A percentile compares a stretch with the other conserved stretches of the same genome.
phyloP scores from a whole-genome alignment of 352 stramenopile genomes.

The Globisporangium viniferum region DNA sequence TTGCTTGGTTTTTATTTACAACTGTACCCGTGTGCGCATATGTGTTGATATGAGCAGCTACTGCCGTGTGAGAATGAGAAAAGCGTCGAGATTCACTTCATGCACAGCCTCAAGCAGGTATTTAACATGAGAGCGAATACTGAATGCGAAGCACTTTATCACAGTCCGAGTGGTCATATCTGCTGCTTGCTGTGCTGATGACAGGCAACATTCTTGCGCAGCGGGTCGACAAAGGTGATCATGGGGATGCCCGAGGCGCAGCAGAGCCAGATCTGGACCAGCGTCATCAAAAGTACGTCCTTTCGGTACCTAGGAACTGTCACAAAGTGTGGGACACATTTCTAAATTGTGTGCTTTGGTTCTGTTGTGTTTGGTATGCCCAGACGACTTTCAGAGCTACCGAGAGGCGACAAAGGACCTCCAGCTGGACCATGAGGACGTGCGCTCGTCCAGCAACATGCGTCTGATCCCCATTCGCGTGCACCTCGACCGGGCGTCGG shows the following conservation, averaged over 20 bases:
- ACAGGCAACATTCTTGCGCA: constrained; percentile 60
- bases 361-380: background rate
- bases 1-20: no score
- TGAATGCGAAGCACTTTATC: background rate
- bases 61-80: constrained; percentile 75
- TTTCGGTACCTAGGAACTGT: no score
- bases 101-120: constrained; percentile 83
- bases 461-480: constrained; percentile 63
- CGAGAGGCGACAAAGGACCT: constrained; percentile 44
- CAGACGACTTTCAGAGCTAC: constrained; percentile 57
- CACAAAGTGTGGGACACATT: no score
- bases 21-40: no score
- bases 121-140: background rate
- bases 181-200: background rate
- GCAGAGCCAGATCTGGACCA: constrained; percentile 81
- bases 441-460: constrained; percentile 26
- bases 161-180: background rate
- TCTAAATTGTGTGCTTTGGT: background rate
- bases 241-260: constrained; percentile 78
- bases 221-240: constrained; percentile 74
- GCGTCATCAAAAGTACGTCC: constrained; percentile 55
- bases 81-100: constrained; percentile 78
- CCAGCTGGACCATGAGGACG: constrained; percentile 37
- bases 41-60: constrained; percentile 22
- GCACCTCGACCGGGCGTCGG: constrained; percentile 46